A percentile compares a stretch with the other conserved stretches of the same genome.
These are phyloP conservation scores for Trypanosoma avium DNA, from an alignment of 208 protist genomes.

Conservation along the genomic window DNA sequence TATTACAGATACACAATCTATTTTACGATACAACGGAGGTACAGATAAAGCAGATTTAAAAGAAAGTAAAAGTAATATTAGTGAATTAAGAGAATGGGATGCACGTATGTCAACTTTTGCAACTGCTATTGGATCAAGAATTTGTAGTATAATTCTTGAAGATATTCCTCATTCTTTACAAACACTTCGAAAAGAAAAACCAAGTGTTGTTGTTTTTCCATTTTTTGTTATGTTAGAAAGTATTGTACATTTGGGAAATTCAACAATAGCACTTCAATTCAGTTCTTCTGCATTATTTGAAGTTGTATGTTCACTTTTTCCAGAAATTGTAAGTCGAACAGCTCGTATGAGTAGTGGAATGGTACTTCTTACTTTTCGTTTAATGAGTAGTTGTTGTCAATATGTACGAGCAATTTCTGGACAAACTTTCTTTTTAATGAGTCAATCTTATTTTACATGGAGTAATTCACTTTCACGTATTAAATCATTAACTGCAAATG, in stretches of 20 bases:
- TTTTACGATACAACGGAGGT: constrained; percentile 69
- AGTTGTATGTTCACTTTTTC: constrained; percentile 70
- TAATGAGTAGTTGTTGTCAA: constrained; percentile 87
- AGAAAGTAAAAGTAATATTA: neutral
- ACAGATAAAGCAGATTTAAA: constrained; percentile 27
- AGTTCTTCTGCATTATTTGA: constrained; percentile 68
- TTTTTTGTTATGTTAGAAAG: constrained; percentile 88
- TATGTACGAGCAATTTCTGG: constrained; percentile 66
- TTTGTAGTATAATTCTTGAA: constrained; percentile 63
- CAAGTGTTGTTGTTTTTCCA: constrained; percentile 54
- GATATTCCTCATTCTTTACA: constrained; percentile 55
- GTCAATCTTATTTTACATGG: constrained; percentile 74
- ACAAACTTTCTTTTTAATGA: constrained; percentile 74
- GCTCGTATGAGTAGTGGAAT: constrained; percentile 75
- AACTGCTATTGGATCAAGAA: constrained; percentile 60
- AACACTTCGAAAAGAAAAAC: constrained; percentile 55
- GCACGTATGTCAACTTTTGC: constrained; percentile 75
- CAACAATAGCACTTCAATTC: constrained; percentile 81
- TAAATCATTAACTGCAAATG: constrained; percentile 72
- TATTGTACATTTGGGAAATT: constrained; percentile 70
- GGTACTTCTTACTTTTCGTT: constrained; percentile 74
- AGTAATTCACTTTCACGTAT: constrained; percentile 75
- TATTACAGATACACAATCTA: constrained; percentile 62
- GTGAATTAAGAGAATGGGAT: constrained; percentile 55
- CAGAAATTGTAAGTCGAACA: constrained; percentile 78